A percentile compares a stretch with the other conserved stretches of the same genome.
phyloP scores from a whole-genome alignment of 1,284 basidiomycete genomes.

The Malassezia equina region DNA sequence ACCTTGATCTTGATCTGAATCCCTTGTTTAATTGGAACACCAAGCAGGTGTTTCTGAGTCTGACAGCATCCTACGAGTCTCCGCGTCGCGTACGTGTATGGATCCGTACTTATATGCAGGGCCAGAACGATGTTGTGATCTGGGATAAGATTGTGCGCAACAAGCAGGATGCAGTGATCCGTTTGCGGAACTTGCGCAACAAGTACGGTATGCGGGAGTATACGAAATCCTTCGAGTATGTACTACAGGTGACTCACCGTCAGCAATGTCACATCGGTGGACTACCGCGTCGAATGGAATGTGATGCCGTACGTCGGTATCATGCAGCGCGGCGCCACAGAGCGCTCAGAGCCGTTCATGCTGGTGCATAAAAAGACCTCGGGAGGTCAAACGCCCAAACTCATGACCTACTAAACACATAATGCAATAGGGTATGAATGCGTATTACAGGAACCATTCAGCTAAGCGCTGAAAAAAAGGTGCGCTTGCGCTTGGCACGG shows the following conservation, averaged over 20 bases:
- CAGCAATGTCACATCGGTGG: conserved; percentile 50
- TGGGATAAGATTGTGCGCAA: conserved; percentile 79
- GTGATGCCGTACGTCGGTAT: conserved; percentile 77
- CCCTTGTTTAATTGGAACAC: conserved; percentile 87
- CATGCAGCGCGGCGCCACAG: conserved; percentile 48
- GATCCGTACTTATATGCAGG: conserved; percentile 50
- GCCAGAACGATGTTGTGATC: conserved; percentile 70
- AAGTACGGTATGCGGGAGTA: conserved; percentile 75
- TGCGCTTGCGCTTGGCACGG: conserved; percentile 15
- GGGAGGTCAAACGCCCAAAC: neutral
- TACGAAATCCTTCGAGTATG: conserved; percentile 66
- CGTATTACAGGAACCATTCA: neutral
- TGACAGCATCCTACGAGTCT: conserved; percentile 26
- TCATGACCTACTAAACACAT: conserved; percentile 6
- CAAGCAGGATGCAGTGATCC: conserved; percentile 64
- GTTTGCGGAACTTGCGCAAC: conserved; percentile 58
- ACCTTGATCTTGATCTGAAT: conserved; percentile 56
- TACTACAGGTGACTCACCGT: conserved; percentile 22
- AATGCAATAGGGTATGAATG: conserved; percentile 2
- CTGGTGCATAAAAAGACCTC: conserved; percentile 13
- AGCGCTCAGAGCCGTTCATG: neutral
- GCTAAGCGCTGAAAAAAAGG: conserved; percentile 18
- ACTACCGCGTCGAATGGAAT: conserved; percentile 74
- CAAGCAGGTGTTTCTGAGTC: conserved; percentile 68
- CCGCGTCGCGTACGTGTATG: conserved; percentile 23